Conservation (phyloP, 352 stramenopile genomes). For the Phytophthora constricta region DNA sequence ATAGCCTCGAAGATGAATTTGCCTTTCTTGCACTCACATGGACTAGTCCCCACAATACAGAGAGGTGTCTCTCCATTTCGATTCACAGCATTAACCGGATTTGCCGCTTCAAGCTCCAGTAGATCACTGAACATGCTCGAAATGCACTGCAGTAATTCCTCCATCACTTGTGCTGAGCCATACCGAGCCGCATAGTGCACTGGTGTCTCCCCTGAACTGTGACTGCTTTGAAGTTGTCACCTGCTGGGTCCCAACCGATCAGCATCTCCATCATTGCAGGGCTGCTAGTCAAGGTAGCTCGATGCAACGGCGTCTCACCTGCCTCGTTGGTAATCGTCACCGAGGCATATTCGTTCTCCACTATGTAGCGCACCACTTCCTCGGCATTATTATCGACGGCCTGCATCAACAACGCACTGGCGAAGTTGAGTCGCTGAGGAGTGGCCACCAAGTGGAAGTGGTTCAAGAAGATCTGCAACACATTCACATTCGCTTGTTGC, state of each 20-base stretch:
- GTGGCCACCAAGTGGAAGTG: conserved; percentile 33
- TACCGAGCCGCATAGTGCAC: conserved; percentile 27
- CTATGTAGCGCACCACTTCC: conserved; percentile 18
- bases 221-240: conserved; percentile 3
- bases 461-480: conserved; percentile 42
- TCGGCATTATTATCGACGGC: conserved; percentile 12
- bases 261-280: conserved; percentile 22
- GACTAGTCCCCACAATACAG: conserved; percentile 10
- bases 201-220: conserved; percentile 10
- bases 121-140: conserved; percentile 18
- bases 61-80: conserved; percentile 14
- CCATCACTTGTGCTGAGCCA: conserved; percentile 16
- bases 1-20: not conserved
- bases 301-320: conserved; percentile 31
- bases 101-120: not conserved
- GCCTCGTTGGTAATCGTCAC: conserved; percentile 2
- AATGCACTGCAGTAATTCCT: conserved; percentile 24
- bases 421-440: conserved; percentile 22
- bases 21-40: not conserved
- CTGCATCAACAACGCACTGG: conserved; percentile 11
- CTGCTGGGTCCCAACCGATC: conserved; percentile 17
- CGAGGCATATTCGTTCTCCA: conserved; percentile 31
- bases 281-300: conserved; percentile 13
- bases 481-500: conserved; percentile 14
- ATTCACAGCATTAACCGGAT: conserved; percentile 20